Evolutionary conservation across 352 stramenopile genomes (phyloP).

Genomic region (Phytophthora sansomeana): DNA sequence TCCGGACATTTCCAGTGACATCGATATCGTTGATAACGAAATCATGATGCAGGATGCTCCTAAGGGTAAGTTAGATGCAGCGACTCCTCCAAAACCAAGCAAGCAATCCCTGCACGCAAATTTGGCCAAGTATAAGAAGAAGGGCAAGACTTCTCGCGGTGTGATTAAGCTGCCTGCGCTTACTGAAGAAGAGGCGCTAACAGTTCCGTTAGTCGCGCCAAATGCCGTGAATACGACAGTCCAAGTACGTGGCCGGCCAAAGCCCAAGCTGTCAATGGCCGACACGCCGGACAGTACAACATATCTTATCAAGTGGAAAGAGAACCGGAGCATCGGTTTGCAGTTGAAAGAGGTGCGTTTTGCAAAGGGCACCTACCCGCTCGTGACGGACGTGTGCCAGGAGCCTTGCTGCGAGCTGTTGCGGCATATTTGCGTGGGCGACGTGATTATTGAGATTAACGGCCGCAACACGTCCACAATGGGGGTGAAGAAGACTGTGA

Average conservation of each 20-base stretch:
- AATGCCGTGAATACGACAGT: slow-evolving; percentile 88
- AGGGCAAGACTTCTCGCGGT: slow-evolving; percentile 70
- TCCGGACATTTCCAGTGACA: slow-evolving; percentile 60
- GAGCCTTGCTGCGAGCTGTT: slow-evolving; percentile 85
- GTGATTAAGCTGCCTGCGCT: slow-evolving; percentile 74
- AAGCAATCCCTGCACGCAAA: slow-evolving; percentile 64
- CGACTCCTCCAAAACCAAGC: slow-evolving; percentile 38
- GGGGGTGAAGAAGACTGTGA: slow-evolving; percentile 91
- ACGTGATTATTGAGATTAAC: slow-evolving; percentile 91
- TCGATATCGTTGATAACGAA: slow-evolving; percentile 62
- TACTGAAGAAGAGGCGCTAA: slow-evolving; percentile 65
- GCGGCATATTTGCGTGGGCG: slow-evolving; percentile 85
- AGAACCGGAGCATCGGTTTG: slow-evolving; percentile 85
- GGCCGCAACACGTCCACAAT: slow-evolving; percentile 89
- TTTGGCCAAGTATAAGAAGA: slow-evolving; percentile 81
- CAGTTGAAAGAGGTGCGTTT: slow-evolving; percentile 86
- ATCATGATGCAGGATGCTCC: slow-evolving; percentile 55
- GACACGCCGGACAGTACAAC: slow-evolving; percentile 86
- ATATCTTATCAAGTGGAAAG: slow-evolving; percentile 91
- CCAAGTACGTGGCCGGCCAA: slow-evolving; percentile 80
- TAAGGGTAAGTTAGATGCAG: slow-evolving; percentile 42
- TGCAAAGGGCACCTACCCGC: slow-evolving; percentile 77
- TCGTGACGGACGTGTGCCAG: slow-evolving; percentile 86
- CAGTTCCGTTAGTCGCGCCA: slow-evolving; percentile 79
- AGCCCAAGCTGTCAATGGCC: slow-evolving; percentile 78